These are phyloP conservation scores for Backusella circina DNA, from an alignment of 192 early-diverging fungal species.

Conservation along the genomic window DNA sequence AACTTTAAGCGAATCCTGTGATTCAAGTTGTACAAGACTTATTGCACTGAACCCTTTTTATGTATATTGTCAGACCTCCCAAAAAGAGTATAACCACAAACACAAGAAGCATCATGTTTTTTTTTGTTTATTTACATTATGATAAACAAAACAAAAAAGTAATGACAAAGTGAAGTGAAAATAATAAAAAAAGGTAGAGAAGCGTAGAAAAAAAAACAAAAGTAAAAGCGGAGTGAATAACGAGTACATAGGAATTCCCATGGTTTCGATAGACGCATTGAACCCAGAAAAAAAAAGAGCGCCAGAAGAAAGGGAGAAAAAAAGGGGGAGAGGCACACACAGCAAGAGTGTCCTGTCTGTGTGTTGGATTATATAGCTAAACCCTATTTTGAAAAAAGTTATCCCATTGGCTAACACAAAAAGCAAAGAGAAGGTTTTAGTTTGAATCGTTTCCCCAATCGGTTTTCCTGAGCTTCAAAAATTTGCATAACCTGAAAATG, in stretches of 20 bases:
- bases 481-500: conserved; percentile 1
- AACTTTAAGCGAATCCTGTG: background rate
- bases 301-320: background rate
- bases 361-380: background rate
- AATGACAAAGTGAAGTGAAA: background rate
- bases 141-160: background rate
- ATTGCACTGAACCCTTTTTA: background rate
- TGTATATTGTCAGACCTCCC: conserved; percentile 1
- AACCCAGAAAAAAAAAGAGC: background rate
- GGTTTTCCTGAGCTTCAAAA: background rate
- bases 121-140: background rate
- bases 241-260: background rate
- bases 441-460: background rate
- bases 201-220: background rate
- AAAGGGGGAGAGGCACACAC: background rate
- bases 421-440: conserved; percentile 5
- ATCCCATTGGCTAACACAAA: conserved; percentile 2
- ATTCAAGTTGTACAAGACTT: background rate
- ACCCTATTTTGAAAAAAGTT: background rate
- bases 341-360: background rate
- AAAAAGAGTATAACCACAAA: background rate
- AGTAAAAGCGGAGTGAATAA: background rate
- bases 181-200: background rate
- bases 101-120: background rate
- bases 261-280: background rate